Evolutionary conservation across 768 basidiomycete genomes (phyloP).

Genomic region (Dendrothele bispora): DNA sequence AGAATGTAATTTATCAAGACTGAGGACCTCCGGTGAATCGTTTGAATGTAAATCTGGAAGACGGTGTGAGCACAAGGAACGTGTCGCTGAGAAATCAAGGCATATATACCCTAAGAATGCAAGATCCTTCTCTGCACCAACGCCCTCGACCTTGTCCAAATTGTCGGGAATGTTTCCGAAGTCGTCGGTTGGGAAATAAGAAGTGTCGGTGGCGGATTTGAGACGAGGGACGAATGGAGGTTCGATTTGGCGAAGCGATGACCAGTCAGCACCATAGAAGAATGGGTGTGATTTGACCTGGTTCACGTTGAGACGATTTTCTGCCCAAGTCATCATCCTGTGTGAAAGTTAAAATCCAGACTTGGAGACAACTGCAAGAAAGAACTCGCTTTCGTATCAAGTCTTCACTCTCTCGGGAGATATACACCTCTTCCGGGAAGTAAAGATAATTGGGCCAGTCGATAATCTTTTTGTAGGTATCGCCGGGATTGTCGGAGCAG

Average conservation of each 20-base stretch:
- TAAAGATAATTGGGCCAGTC: conserved; percentile 90
- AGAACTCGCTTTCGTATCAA: conserved; percentile 73
- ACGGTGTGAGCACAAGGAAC: conserved; percentile 6
- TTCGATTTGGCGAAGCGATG: conserved; percentile 85
- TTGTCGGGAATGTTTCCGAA: conserved; percentile 68
- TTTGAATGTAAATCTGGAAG: conserved; percentile 79
- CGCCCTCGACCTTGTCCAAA: conserved; percentile 57
- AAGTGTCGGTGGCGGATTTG: conserved; percentile 89
- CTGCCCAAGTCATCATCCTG: conserved; percentile 86
- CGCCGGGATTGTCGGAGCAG: conserved; percentile 95
- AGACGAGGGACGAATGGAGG: conserved; percentile 95
- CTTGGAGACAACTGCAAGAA: background rate
- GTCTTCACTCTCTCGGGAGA: conserved; percentile 90
- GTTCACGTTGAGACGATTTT: conserved; percentile 71
- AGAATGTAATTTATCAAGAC: too few species aligned
- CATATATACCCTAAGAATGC: conserved; percentile 61
- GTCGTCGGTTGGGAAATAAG: conserved; percentile 96
- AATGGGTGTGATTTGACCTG: conserved; percentile 93
- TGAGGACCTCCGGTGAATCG: conserved; percentile 39
- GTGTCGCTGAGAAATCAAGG: background rate
- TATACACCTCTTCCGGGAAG: conserved; percentile 94
- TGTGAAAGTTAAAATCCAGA: conserved; percentile 10
- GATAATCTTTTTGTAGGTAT: conserved; percentile 98
- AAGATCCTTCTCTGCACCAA: conserved; percentile 66
- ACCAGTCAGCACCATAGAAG: conserved; percentile 96